Percentiles rank a stretch among this genome's conserved stretches.
Evolutionary conservation across 2,329 filamentous ascomycete genomes (phyloP).

Genomic region (Aphanoascus verrucosus): DNA sequence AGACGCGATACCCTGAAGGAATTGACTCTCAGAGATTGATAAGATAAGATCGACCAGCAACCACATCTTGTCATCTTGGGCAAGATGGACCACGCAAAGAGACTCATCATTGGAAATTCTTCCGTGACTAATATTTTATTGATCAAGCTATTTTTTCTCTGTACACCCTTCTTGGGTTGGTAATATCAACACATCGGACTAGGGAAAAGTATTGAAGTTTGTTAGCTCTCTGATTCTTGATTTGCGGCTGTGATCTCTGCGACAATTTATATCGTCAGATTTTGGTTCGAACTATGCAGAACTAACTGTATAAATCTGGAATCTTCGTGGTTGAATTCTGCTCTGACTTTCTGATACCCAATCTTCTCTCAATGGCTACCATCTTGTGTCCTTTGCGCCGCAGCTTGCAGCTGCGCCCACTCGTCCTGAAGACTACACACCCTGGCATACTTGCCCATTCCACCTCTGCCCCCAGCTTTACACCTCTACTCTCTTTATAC

Average conservation of each 20-base stretch:
- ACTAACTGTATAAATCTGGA: too few relatives aligned
- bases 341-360: neutral
- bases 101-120: too few relatives aligned
- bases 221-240: too few relatives aligned
- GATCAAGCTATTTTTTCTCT: too few relatives aligned
- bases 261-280: too few relatives aligned
- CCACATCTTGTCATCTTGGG: neutral
- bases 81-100: too few relatives aligned
- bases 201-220: too few relatives aligned
- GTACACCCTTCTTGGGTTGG: too few relatives aligned
- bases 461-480: neutral
- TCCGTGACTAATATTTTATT: too few relatives aligned
- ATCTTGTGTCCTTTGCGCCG: neutral
- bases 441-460: neutral
- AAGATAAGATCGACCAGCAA: slow-evolving; percentile 3
- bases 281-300: too few relatives aligned
- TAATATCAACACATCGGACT: too few relatives aligned
- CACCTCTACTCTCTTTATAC: neutral
- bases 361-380: neutral
- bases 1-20: neutral
- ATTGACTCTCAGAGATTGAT: neutral
- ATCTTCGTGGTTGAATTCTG: neutral
- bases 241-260: too few relatives aligned
- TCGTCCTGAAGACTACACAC: neutral
- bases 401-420: neutral